Percentiles rank a stretch among this genome's conserved stretches.
These are phyloP conservation scores for Lojkania enalia DNA, from an alignment of 2,329 filamentous ascomycete genomes.

Conservation along the genomic window DNA sequence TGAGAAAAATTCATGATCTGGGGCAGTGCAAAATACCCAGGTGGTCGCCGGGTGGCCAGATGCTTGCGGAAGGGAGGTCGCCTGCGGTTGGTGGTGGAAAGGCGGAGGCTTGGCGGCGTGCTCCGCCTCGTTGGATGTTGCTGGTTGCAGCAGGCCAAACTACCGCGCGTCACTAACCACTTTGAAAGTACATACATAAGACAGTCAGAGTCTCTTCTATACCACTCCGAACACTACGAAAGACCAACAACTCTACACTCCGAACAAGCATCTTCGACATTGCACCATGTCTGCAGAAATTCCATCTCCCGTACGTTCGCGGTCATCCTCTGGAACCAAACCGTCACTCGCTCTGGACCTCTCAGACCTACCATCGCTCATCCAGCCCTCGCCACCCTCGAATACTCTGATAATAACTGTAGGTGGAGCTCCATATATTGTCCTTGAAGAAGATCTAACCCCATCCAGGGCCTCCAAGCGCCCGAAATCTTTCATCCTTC, in stretches of 20 bases:
- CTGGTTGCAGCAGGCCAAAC: background rate
- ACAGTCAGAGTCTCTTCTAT: slow-evolving; percentile 4
- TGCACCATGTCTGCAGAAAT: slow-evolving; percentile 34
- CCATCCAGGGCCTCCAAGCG: slow-evolving; percentile 65
- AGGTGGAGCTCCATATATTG: slow-evolving; percentile 17
- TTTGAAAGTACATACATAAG: slow-evolving; percentile 7
- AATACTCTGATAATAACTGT: slow-evolving; percentile 82
- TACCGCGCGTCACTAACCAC: background rate
- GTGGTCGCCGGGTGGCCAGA: slow-evolving; percentile 19
- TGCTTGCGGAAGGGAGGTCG: slow-evolving; percentile 2
- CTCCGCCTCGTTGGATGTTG: slow-evolving; percentile 15
- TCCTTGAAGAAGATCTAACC: slow-evolving; percentile 19
- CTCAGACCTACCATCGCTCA: slow-evolving; percentile 69
- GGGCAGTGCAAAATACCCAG: slow-evolving; percentile 36
- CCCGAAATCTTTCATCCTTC: slow-evolving; percentile 72
- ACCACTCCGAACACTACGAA: slow-evolving; percentile 3
- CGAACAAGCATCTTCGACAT: background rate
- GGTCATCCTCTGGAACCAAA: slow-evolving; percentile 41
- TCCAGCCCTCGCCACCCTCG: slow-evolving; percentile 72
- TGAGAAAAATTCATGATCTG: slow-evolving; percentile 20
- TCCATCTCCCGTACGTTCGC: slow-evolving; percentile 39
- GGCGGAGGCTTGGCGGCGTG: slow-evolving; percentile 21
- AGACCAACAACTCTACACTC: slow-evolving; percentile 7
- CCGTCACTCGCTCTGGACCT: slow-evolving; percentile 71
- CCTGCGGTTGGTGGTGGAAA: slow-evolving; percentile 20